Percentiles rank a stretch among this genome's conserved stretches.
Evolutionary conservation across 2,329 filamentous ascomycete genomes (phyloP).

Genomic region (Venturia oleaginea): DNA sequence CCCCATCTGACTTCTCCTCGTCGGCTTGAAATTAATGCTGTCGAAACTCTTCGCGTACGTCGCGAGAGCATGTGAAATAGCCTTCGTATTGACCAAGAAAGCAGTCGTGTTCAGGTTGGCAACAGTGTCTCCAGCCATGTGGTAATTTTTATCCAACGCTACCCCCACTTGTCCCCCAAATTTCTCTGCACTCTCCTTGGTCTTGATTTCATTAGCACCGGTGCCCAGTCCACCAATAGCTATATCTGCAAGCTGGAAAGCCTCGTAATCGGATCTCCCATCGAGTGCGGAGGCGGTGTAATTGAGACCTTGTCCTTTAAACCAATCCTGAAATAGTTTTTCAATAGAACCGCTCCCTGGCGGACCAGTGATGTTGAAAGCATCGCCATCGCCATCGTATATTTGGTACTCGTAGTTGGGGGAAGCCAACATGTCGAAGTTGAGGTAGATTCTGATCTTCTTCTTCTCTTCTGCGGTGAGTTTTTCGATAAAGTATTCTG

Average conservation of each 20-base stretch:
- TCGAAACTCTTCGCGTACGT: conserved; percentile 23
- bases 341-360: conserved; percentile 25
- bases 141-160: conserved; percentile 31
- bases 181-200: conserved; percentile 24
- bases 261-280: conserved; percentile 29
- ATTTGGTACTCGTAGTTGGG: conserved; percentile 28
- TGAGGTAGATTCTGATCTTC: conserved; percentile 30
- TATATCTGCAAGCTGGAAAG: conserved; percentile 29
- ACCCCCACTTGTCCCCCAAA: conserved; percentile 28
- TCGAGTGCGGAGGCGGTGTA: conserved; percentile 26
- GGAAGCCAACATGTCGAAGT: conserved; percentile 34
- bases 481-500: conserved; percentile 25
- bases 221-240: conserved; percentile 28
- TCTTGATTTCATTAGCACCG: conserved; percentile 31
- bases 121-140: conserved; percentile 27
- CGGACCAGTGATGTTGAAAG: conserved; percentile 26
- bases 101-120: conserved; percentile 27
- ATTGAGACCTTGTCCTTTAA: conserved; percentile 20
- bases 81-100: conserved; percentile 30
- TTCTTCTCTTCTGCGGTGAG: conserved; percentile 22
- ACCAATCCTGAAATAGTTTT: conserved; percentile 26
- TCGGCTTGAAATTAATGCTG: neutral
- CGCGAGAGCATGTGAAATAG: conserved; percentile 27
- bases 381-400: conserved; percentile 28
- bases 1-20: neutral